Base-by-base conservation (phyloP, 257 asterid genomes). In the Eucommia ulmoides region DNA sequence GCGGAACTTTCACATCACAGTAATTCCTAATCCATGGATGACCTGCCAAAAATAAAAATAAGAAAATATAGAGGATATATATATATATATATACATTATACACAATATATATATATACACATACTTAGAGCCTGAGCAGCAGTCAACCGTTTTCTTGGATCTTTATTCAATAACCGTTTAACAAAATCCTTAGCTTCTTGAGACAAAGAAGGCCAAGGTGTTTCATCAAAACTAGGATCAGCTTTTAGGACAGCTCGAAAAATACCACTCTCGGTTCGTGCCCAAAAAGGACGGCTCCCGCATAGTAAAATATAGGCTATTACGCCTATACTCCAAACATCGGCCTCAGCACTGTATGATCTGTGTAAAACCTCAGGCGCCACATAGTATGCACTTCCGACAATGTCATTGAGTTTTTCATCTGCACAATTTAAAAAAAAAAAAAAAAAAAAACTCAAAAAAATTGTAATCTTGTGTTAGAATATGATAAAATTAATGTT, bases 241-340 rank as follows among this genome's bases (percentile, higher is more conserved):
- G 84, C 74, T 63, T 74, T 79, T 29, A 74, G 45, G 51, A 82
- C 81, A 20, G 73, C 79, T 53, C 71, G 69, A 33, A 79, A 79
- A 52, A 76, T 67, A 29, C 86, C 89, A n/a, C 89, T 76, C 41
- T 82, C 93, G 0, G 93, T 71, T 22, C 77, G 72, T 21, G 83
- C 85, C 85, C 89, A 79, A 62, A 82, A 82, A 8, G 93, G 93
- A 18, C 83, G 81, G 60, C 75, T 61, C 20, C 93, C 93, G 23
- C 88, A 79, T 50, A 82, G 54, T 38, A 79, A 78, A 65, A 79
- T 82, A 50, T 79, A 82, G 41, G 77, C 62, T 45, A 74, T 66
- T 21, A 74, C 74, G 1, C 81, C 81, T 23, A 69, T 26, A 52
- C 81, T 74, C 81, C 81, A 70, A 16, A 74, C 74, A 46, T 74